Conservation (phyloP, 2,329 filamentous ascomycete species). For the Volutella citrinella region DNA sequence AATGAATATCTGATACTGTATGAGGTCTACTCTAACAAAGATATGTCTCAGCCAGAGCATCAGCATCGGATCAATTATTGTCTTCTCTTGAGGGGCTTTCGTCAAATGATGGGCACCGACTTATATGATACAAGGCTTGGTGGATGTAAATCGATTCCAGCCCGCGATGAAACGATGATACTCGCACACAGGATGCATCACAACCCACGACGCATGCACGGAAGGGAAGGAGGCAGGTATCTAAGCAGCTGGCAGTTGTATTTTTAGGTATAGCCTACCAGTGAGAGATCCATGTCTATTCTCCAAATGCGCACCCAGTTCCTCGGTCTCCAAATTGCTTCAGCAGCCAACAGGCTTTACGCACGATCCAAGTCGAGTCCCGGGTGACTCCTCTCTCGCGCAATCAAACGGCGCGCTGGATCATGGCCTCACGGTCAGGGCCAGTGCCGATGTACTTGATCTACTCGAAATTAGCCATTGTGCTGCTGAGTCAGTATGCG, state of each 20-base stretch:
- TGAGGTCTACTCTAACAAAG: constrained; percentile 3
- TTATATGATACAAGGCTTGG: too few species aligned
- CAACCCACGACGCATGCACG: constrained; percentile 5
- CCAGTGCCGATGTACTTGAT: constrained; percentile 66
- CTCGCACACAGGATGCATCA: constrained; percentile 6
- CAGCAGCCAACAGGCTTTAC: constrained; percentile 10
- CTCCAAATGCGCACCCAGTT: constrained; percentile 9
- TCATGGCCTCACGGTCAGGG: constrained; percentile 63
- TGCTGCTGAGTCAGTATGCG: constrained; percentile 8
- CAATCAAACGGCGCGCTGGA: constrained; percentile 34
- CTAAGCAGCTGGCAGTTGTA: constrained; percentile 9
- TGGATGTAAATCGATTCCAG: constrained; percentile 6
- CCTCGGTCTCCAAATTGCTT: constrained; percentile 10
- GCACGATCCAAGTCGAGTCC: constrained; percentile 11
- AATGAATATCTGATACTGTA: constrained; percentile 1
- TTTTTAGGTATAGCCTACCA: constrained; percentile 11
- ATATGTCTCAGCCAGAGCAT: constrained; percentile 4
- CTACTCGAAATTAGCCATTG: constrained; percentile 21
- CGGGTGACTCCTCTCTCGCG: constrained; percentile 8
- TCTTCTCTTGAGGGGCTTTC: constrained; percentile 7
- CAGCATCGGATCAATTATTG: constrained; percentile 3
- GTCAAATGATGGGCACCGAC: background rate
- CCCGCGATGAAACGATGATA: constrained; percentile 6
- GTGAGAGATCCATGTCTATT: constrained; percentile 11
- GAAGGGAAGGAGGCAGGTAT: constrained; percentile 12